These are phyloP conservation scores for Rhizoclosmatium sp. DNA, from an alignment of 192 early-diverging fungal genomes.

Conservation along the genomic window DNA sequence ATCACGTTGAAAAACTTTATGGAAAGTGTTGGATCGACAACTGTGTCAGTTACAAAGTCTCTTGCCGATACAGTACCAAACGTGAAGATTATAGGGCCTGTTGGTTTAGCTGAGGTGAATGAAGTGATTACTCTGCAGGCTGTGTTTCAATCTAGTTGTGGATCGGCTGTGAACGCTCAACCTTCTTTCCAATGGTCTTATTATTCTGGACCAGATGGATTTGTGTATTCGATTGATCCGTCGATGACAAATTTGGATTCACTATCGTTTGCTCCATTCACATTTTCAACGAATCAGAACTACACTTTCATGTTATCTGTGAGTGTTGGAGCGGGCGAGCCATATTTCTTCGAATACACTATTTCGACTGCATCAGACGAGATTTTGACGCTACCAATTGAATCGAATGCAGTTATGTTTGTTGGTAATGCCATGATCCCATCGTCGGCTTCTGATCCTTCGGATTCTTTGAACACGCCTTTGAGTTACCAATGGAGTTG, in stretches of 20 bases:
- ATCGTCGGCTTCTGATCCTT: not conserved
- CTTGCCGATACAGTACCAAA: not conserved
- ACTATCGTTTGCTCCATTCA: constrained; percentile 3
- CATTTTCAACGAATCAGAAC: not conserved
- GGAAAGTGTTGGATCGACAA: not conserved
- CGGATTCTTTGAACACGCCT: not conserved
- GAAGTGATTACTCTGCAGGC: not conserved
- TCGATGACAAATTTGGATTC: not conserved
- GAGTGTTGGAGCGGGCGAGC: not conserved
- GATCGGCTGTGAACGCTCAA: not conserved
- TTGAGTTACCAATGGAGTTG: not conserved
- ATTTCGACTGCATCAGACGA: not conserved
- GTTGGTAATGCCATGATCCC: not conserved
- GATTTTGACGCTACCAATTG: not conserved
- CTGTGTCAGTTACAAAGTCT: not conserved
- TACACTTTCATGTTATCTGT: constrained; percentile 9
- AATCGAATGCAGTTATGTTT: not conserved
- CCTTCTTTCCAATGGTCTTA: constrained; percentile 17
- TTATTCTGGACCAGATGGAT: not conserved
- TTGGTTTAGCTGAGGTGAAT: not conserved
- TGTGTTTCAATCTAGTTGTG: not conserved
- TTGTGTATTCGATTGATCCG: not conserved
- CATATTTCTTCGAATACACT: not conserved
- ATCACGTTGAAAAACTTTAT: not conserved
- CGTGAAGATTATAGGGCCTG: not conserved